Evolutionary conservation across 495 filamentous ascomycete species (phyloP), one percentile per base, ranked within the genome.

Genomic region (Astrothelium macrocarpum): DNA sequence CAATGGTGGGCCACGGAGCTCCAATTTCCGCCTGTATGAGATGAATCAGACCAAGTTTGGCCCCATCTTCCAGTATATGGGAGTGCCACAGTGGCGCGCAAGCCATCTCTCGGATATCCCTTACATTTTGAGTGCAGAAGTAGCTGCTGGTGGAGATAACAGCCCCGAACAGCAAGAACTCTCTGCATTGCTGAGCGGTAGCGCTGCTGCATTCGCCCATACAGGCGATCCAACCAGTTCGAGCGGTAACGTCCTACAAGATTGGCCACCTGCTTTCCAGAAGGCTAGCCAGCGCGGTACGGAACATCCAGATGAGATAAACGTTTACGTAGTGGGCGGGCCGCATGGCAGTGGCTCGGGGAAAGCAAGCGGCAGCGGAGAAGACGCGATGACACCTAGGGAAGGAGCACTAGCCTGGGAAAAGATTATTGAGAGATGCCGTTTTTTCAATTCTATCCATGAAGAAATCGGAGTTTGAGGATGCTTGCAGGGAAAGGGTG

Each of bases 91-190:
- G 29, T 72, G 76, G 59, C 70, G 77, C 53, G 75, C 78, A 0
- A 65, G 75, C 9, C 80, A 81, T 63, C 72, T 76, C 0, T 73
- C 75, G 18, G 78, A 82, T 61, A 74, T 81, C 32, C 74, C 78
- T 9, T 81, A 81, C 67, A 20, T 49, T 16, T 23, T 49, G 0
- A 49, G 20, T 49, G 11, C 5, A 1, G 11, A 49, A 16, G 45
- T 49, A 14, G 45, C 10, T 49, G 45, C 11, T 5, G 45, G 45
- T 23, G 45, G 11, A 18, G 49, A 56, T 56, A 56, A 56, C 5
- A 10, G 23, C 7, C 49, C 16, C 0, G 23, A 0, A 29, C 49
- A 56, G n/a, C 49, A 28, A 29, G 4, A 56, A 16, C 49, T 56
- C 25, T 26, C 23, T 28, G 25, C n/a, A 29, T 16, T 56, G 11